Percentiles rank a stretch among this genome's conserved stretches.
Evolutionary conservation across 352 stramenopile genomes (phyloP).

Genomic region (Globisporangium camurandrum): DNA sequence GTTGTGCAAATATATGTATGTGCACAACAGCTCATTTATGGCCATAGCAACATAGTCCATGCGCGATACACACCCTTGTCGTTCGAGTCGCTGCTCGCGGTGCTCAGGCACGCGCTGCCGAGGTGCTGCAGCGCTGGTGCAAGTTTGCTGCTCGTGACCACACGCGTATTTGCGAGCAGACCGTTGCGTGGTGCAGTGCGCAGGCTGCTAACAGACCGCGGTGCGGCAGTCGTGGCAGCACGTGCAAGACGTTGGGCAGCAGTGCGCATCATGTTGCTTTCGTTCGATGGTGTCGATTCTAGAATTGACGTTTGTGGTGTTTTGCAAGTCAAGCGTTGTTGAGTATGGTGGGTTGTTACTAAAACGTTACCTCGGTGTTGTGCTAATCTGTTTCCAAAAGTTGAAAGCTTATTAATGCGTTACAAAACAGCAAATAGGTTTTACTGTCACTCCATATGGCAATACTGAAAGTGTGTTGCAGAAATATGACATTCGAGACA

Average conservation of each 20-base stretch:
- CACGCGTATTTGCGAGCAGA: conserved; percentile 4
- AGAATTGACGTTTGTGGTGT: conserved; percentile 7
- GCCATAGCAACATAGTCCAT: not conserved
- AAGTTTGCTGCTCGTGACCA: conserved; percentile 20
- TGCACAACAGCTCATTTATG: not conserved
- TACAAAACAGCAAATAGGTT: too few species aligned
- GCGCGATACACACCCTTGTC: conserved; percentile 20
- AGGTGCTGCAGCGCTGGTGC: conserved; percentile 27
- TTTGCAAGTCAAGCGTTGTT: not conserved
- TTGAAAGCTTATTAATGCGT: too few species aligned
- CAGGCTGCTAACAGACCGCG: conserved; percentile 3
- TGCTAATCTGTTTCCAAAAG: too few species aligned
- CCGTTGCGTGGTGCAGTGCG: conserved; percentile 7
- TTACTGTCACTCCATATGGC: too few species aligned
- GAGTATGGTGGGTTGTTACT: too few species aligned
- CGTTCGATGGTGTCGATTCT: conserved; percentile 9
- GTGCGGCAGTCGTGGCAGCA: conserved; percentile 15
- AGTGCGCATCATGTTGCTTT: conserved; percentile 40
- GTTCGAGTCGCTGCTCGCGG: conserved; percentile 30
- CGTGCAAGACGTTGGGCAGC: conserved; percentile 33
- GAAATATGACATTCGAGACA: too few species aligned
- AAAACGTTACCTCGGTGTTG: too few species aligned
- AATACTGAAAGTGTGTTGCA: too few species aligned
- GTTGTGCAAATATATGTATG: not conserved
- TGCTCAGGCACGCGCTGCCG: conserved; percentile 25